Percentiles rank a stretch among this genome's conserved stretches.
These are phyloP conservation scores for Hygrophorus russula DNA, from an alignment of 768 basidiomycete genomes.

Conservation along the genomic window DNA sequence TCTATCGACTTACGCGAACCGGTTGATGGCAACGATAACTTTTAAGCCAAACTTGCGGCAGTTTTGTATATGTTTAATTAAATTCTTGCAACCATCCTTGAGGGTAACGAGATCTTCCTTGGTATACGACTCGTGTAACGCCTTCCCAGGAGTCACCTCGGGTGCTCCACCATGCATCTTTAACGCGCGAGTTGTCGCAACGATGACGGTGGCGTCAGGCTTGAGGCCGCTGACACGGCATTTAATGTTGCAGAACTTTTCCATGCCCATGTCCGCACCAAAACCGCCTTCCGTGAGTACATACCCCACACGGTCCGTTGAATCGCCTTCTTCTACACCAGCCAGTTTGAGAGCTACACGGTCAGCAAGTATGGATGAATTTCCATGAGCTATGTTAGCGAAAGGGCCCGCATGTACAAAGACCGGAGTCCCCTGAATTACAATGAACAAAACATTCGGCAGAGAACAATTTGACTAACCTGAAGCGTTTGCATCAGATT, in stretches of 20 bases:
- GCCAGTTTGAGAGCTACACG: constrained; percentile 93
- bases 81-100: constrained; percentile 85
- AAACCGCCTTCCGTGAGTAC: constrained; percentile 98
- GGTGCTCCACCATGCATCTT: constrained; percentile 99
- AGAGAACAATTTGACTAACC: constrained; percentile 20
- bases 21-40: constrained; percentile 92
- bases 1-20: constrained; percentile 67
- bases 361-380: constrained; percentile 98
- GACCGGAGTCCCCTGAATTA: constrained; percentile 81
- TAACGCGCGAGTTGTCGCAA: constrained; percentile 92
- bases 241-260: constrained; percentile 99
- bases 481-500: constrained; percentile 98
- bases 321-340: constrained; percentile 87
- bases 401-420: constrained; percentile 99
- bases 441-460: background rate
- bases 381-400: constrained; percentile 98
- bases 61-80: constrained; percentile 90
- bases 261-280: constrained; percentile 98
- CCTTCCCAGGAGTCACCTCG: constrained; percentile 91
- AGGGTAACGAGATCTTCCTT: constrained; percentile 87
- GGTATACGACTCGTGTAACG: constrained; percentile 87
- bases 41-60: constrained; percentile 93
- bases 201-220: constrained; percentile 91
- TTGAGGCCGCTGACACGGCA: constrained; percentile 87
- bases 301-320: constrained; percentile 73